Base-by-base conservation (phyloP, 352 stramenopile species). In the Thalassiosira oceanica region DNA sequence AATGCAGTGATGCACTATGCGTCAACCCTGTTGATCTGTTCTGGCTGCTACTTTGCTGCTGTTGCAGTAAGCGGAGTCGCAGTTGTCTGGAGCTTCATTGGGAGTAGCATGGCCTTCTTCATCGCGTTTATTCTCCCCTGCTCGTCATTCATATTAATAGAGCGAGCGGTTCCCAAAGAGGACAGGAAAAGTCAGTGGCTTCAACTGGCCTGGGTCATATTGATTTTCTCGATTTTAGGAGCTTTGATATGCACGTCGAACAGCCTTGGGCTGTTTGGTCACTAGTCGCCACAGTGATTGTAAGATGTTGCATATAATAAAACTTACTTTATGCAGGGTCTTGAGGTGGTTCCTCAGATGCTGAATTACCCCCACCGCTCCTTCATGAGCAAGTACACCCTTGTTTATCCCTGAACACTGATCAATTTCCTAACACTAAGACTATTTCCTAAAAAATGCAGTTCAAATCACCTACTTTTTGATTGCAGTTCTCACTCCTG, bases 121-220 rank as follows among this genome's bases (percentile, higher is more conserved):
- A 86, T 90, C 52, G 68, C 68, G 8, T 90, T 88, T 46, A 82
- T 87, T 42, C 42, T 90, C 23, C 83, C 83, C 16, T 75, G 61
- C 21, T 68, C 52, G 11, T 87, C 64, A 33, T 90, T 86, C 49
- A 61, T 88, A 37, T 56, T 78, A 31, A 80, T 89, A 46, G 67
- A 85, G 57, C 65, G 61, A 42, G 48, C 46, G 7, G 67, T 71
- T 27, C 39, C 49, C 18, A 39, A 42, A 37, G 42, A 31, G 21
- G 71, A 77, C 44, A 49, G 50, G 1, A 35, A 52, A 13, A 29
- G 52, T 44, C 28, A 3, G 29, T 68, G 44, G 46, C 45, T 74
- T 26, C 37, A 44, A 41, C 13, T 62, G 29, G 57, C 67, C 21
- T 71, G 58, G 69, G 33, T 46, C 7, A 74, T 84, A 27, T 43